These are phyloP conservation scores for Circinella umbellata DNA, from an alignment of 371 early-diverging fungal species.

Conservation along the genomic window DNA sequence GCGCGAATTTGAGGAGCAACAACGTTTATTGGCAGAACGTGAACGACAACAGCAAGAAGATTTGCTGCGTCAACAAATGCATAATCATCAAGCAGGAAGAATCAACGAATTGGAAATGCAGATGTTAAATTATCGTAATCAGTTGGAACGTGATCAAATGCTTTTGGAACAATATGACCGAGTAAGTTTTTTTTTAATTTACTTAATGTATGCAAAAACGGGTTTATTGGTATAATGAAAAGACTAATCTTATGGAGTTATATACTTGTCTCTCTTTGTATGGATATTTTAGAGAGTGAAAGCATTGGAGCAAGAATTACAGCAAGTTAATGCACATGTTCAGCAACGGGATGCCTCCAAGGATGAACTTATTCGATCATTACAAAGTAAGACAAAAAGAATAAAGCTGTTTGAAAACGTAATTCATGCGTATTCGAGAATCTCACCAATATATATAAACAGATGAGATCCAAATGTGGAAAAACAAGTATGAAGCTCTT, in stretches of 20 bases:
- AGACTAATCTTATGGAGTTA: no score
- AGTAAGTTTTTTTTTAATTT: constrained; percentile 36
- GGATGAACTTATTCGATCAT: constrained; percentile 75
- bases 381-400: constrained; percentile 64
- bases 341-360: constrained; percentile 75
- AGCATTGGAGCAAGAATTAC: constrained; percentile 83
- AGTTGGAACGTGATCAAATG: constrained; percentile 85
- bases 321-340: constrained; percentile 68
- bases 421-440: no score
- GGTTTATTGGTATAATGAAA: no score
- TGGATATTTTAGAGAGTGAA: constrained; percentile 52
- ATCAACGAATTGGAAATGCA: constrained; percentile 82
- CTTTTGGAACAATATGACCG: constrained; percentile 83
- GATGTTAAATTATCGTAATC: constrained; percentile 74
- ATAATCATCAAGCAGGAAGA: constrained; percentile 75
- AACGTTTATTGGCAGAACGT: constrained; percentile 66
- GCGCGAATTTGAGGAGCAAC: constrained; percentile 76
- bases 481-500: constrained; percentile 89
- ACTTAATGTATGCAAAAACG: background rate
- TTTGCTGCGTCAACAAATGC: constrained; percentile 74
- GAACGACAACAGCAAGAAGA: constrained; percentile 72
- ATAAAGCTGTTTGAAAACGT: background rate
- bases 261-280: no score
- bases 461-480: constrained; percentile 85
- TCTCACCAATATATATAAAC: background rate